Percentiles rank a stretch among this genome's conserved stretches.
Evolutionary conservation across 768 basidiomycete species (phyloP).

Genomic region (Trametopsis cervina): DNA sequence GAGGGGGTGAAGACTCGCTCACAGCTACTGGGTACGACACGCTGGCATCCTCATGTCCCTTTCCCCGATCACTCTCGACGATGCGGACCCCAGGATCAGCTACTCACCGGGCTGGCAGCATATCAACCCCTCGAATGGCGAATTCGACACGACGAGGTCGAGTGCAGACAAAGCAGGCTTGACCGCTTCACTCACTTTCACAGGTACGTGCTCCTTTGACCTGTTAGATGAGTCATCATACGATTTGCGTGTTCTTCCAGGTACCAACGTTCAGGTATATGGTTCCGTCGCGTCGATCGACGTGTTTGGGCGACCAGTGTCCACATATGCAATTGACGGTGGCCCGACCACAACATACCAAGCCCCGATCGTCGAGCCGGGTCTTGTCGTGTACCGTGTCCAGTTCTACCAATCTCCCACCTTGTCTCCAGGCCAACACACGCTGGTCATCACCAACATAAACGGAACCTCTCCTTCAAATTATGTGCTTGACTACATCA

Average conservation of each 20-base stretch:
- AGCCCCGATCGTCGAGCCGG: slow-evolving; percentile 6
- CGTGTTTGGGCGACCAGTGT: slow-evolving; percentile 9
- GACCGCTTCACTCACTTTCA: slow-evolving; percentile 11
- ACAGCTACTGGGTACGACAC: too few relatives aligned
- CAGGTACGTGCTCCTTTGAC: slow-evolving; percentile 1
- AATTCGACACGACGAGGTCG: slow-evolving; percentile 6
- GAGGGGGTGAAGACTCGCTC: too few relatives aligned
- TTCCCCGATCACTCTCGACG: slow-evolving; percentile 9
- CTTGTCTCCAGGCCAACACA: slow-evolving; percentile 4
- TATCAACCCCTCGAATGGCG: neutral
- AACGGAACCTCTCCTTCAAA: slow-evolving; percentile 12
- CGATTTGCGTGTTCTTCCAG: too few relatives aligned
- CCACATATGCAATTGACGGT: slow-evolving; percentile 11
- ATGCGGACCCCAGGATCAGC: slow-evolving; percentile 2
- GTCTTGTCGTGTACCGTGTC: neutral
- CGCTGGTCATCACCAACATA: slow-evolving; percentile 12
- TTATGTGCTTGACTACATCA: slow-evolving; percentile 14
- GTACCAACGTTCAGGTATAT: slow-evolving; percentile 11
- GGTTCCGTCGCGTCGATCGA: slow-evolving; percentile 11
- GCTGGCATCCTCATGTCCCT: too few relatives aligned
- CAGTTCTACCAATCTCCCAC: slow-evolving; percentile 8
- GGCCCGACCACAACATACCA: neutral
- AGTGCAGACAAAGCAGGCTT: slow-evolving; percentile 7
- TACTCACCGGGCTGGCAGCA: slow-evolving; percentile 9
- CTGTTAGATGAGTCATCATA: neutral